Evolutionary conservation across 2,329 filamentous ascomycete species (phyloP), one percentile per base, ranked within the genome.

Genomic region (Microcyclosporella mali): DNA sequence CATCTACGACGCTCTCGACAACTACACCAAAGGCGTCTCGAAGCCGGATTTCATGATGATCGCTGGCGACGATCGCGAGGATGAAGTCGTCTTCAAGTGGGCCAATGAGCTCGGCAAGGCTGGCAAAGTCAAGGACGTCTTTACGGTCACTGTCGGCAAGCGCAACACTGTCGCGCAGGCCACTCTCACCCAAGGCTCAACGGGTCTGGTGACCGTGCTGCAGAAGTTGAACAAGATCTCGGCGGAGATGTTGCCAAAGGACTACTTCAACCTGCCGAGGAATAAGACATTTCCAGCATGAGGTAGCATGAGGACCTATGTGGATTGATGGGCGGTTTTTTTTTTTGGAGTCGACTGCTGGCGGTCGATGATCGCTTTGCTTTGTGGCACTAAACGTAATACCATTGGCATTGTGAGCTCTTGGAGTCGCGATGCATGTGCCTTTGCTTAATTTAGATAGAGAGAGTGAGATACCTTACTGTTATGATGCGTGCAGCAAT

Each of bases 31-130:
- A 8, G 47, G 50, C 6, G 21, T 50, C 2, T 42, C 46, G 21
- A 42, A 73, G 0, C 77, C 88, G 1, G 88, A 95, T 61, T 97
- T 95, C 64, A 67, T 97, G 43, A 80, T 95, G 69, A 85, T 95
- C 6, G 79, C 89, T 27, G 90, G 90, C 29, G 89, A 95, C 59
- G 88, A 89, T 32, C 82, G 90, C 25, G 90, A 95, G 55, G 92
- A 97, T 53, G 90, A 97, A 61, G 84, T 87, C 55, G 84, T 95
- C 15, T 97, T 95, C 70, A 82, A 82, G 49, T 97, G 92, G 90
- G 92, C 90, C 14, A 95, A 95, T 66, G 74, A 79, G 37, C 69
- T 95, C 9, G 67, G 69, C 2, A 74, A 88, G 33, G 68, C 80
- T 2, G 58, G 53, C 12, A 46, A 52, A 8, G 52, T 72, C 36